Conservation (phyloP, 148 eudicot species). For the Cornus florida region DNA sequence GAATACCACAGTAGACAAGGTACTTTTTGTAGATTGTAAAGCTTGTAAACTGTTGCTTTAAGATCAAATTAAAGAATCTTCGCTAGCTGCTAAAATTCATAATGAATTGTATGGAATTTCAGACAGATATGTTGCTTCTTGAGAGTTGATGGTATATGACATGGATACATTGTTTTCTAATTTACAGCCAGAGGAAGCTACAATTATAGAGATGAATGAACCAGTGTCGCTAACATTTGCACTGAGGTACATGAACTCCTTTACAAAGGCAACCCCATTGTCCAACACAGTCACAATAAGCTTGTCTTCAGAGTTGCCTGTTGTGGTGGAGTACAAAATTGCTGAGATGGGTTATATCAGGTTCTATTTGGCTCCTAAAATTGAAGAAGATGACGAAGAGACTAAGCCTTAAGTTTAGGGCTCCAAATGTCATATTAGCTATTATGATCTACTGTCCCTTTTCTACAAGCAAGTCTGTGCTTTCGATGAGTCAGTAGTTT, state of each 20-base stretch:
- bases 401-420: conserved; percentile 22
- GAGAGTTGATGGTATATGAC: background rate
- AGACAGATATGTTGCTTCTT: background rate
- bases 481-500: background rate
- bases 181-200: conserved; percentile 87
- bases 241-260: conserved; percentile 84
- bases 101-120: background rate
- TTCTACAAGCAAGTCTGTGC: background rate
- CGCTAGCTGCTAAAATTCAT: background rate
- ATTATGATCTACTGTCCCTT: background rate
- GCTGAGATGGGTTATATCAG: conserved; percentile 94
- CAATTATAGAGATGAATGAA: conserved; percentile 85
- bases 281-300: conserved; percentile 80
- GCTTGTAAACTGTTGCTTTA: background rate
- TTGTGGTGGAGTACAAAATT: conserved; percentile 90
- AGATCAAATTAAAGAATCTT: background rate
- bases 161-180: background rate
- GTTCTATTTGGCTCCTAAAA: conserved; percentile 90
- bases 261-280: conserved; percentile 85
- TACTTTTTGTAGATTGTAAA: conserved; percentile 8
- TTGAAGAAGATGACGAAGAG: conserved; percentile 86
- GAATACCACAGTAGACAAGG: conserved; percentile 94
- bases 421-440: background rate
- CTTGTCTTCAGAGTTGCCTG: conserved; percentile 87
- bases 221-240: conserved; percentile 89